Evolutionary conservation across 768 basidiomycete species (phyloP).

Genomic region (Asterophora parasitica): DNA sequence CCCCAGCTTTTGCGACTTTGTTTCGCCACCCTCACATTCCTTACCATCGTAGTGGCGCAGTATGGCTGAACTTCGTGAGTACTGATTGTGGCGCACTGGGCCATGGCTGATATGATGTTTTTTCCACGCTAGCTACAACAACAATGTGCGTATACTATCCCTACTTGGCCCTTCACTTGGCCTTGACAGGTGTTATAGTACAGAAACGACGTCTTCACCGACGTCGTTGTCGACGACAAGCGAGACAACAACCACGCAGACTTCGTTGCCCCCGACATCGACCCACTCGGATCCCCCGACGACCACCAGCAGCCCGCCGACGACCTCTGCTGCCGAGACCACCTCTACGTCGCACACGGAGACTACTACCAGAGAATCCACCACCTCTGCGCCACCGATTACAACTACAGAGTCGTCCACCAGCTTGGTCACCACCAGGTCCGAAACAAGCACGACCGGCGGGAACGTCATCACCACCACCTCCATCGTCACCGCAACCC

Average conservation of each 20-base stretch:
- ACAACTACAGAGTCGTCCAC: neutral
- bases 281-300: neutral
- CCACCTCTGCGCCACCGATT: neutral
- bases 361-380: neutral
- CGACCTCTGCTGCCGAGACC: neutral
- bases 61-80: too few species aligned
- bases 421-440: neutral
- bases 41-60: too few species aligned
- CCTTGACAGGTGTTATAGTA: neutral
- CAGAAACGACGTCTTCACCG: neutral
- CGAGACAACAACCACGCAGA: too few species aligned
- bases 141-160: neutral
- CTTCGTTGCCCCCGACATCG: neutral
- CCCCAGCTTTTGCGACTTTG: too few species aligned
- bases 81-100: too few species aligned
- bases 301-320: neutral
- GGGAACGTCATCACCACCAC: conserved; percentile 9
- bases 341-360: neutral
- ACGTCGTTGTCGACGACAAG: too few species aligned
- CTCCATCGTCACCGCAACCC: neutral
- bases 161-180: neutral
- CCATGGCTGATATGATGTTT: too few species aligned
- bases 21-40: too few species aligned
- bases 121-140: neutral
- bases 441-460: neutral